Evolutionary conservation across 192 early-diverging fungal genomes (phyloP).

Genomic region (Dissophora globulifera): DNA sequence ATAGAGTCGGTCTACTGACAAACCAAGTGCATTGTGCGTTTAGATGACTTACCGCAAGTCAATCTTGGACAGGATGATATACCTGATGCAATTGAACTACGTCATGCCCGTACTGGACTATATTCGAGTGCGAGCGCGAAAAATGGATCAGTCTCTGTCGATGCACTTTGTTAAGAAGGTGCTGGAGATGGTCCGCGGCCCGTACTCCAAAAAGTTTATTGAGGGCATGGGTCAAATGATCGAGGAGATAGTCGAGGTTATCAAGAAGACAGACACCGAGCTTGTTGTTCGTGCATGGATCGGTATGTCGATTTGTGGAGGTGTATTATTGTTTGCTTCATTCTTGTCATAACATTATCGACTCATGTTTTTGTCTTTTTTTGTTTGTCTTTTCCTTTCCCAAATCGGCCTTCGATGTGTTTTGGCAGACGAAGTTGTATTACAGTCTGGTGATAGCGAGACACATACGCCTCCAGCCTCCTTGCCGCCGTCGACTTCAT

Average conservation of each 20-base stretch:
- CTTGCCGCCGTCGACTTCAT: no score
- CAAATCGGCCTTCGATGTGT: no score
- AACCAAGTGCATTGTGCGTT: no score
- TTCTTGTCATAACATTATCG: not conserved
- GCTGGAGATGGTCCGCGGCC: conserved; percentile 56
- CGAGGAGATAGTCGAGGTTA: conserved; percentile 53
- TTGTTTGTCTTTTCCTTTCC: no score
- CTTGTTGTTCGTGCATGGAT: conserved; percentile 46
- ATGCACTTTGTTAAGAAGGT: conserved; percentile 74
- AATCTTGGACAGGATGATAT: conserved; percentile 74
- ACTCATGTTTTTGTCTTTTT: not conserved
- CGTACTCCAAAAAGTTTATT: conserved; percentile 58
- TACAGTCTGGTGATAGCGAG: conserved; percentile 31
- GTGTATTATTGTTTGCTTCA: conserved; percentile 7
- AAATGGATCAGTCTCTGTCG: conserved; percentile 74
- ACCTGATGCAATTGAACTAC: conserved; percentile 71
- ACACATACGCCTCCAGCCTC: conserved; percentile 20
- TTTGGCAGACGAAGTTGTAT: conserved; percentile 33
- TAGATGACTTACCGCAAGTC: conserved; percentile 75
- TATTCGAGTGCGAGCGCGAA: conserved; percentile 58
- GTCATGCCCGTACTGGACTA: conserved; percentile 72
- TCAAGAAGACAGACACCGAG: conserved; percentile 49
- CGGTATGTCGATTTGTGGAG: conserved; percentile 28
- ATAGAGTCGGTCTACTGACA: no score
- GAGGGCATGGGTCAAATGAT: conserved; percentile 56